These are phyloP conservation scores for Breviolum minutum DNA, from an alignment of 73 alveolate species.

Conservation along the genomic window DNA sequence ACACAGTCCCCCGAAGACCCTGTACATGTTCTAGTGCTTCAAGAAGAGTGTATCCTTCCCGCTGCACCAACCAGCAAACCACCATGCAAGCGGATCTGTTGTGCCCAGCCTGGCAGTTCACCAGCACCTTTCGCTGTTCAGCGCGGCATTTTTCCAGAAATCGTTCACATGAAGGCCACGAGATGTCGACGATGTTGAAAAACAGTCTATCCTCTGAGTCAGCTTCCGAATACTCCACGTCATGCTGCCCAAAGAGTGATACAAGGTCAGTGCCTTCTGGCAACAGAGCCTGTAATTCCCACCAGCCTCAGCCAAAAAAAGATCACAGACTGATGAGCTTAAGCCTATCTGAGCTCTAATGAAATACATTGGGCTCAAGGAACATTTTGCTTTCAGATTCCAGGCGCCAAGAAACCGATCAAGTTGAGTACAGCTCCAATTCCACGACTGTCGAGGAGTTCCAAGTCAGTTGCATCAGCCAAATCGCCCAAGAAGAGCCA, in stretches of 20 bases:
- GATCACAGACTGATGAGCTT: neutral
- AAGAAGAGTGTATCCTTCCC: constrained; percentile 33
- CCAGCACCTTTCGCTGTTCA: constrained; percentile 46
- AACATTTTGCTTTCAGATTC: neutral
- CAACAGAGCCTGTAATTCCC: constrained; percentile 53
- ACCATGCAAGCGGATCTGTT: constrained; percentile 79
- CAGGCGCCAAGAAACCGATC: constrained; percentile 25
- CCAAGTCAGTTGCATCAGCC: constrained; percentile 82
- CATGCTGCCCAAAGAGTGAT: constrained; percentile 42
- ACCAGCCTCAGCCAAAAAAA: constrained; percentile 33
- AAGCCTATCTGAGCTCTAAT: neutral
- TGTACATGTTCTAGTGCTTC: constrained; percentile 63
- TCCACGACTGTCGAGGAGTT: constrained; percentile 38
- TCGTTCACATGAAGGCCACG: constrained; percentile 77
- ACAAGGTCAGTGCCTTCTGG: constrained; percentile 71
- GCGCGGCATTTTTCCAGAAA: constrained; percentile 48
- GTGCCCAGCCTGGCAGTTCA: constrained; percentile 86
- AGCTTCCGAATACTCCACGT: constrained; percentile 50
- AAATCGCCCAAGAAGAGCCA: constrained; percentile 71
- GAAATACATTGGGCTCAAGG: neutral
- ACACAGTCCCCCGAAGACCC: constrained; percentile 71
- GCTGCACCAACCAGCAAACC: constrained; percentile 46
- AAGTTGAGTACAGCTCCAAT: constrained; percentile 68
- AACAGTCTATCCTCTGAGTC: constrained; percentile 71
- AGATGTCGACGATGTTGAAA: constrained; percentile 42